A percentile compares a stretch with the other conserved stretches of the same genome.
phyloP scores from a whole-genome alignment of 2,329 filamentous ascomycete species.

The Aspergillus ochraceus region DNA sequence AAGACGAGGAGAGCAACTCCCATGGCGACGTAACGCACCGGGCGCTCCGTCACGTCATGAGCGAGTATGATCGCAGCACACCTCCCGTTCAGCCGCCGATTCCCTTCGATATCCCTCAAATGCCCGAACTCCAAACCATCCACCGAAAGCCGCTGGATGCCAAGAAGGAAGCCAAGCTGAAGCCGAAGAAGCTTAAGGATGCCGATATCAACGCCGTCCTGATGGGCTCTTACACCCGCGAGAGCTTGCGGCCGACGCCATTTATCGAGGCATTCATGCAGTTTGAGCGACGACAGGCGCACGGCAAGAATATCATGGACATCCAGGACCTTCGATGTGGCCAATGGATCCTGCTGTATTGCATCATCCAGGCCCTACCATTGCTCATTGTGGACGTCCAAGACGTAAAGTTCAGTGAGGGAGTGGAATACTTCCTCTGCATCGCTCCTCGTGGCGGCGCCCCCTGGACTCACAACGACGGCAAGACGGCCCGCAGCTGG shows the following conservation, averaged over 20 bases:
- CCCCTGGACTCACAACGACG: conserved; percentile 50
- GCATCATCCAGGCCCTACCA: conserved; percentile 50
- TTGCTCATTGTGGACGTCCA: conserved; percentile 52
- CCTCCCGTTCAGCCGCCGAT: conserved; percentile 89
- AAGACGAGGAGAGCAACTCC: conserved; percentile 47
- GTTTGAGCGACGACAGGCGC: conserved; percentile 46
- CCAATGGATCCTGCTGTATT: conserved; percentile 54
- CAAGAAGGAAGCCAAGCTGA: conserved; percentile 74
- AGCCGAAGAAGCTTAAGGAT: conserved; percentile 70
- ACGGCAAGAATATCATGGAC: conserved; percentile 47
- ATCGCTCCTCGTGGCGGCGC: conserved; percentile 49
- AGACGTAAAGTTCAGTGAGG: conserved; percentile 44
- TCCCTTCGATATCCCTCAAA: conserved; percentile 80
- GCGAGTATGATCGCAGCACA: conserved; percentile 84
- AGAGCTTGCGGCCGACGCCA: conserved; percentile 56
- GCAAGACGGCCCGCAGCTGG: conserved; percentile 47
- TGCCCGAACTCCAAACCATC: conserved; percentile 69
- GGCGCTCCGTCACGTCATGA: conserved; percentile 75
- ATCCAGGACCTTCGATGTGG: conserved; percentile 49
- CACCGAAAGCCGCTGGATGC: conserved; percentile 64
- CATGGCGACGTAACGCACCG: conserved; percentile 62
- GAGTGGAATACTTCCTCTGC: conserved; percentile 53
- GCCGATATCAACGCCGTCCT: conserved; percentile 76
- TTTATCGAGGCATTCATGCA: conserved; percentile 51
- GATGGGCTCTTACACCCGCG: conserved; percentile 78